These are phyloP conservation scores for Cladosporium cucumerinum DNA, from an alignment of 2,329 filamentous ascomycete genomes.

Conservation along the genomic window DNA sequence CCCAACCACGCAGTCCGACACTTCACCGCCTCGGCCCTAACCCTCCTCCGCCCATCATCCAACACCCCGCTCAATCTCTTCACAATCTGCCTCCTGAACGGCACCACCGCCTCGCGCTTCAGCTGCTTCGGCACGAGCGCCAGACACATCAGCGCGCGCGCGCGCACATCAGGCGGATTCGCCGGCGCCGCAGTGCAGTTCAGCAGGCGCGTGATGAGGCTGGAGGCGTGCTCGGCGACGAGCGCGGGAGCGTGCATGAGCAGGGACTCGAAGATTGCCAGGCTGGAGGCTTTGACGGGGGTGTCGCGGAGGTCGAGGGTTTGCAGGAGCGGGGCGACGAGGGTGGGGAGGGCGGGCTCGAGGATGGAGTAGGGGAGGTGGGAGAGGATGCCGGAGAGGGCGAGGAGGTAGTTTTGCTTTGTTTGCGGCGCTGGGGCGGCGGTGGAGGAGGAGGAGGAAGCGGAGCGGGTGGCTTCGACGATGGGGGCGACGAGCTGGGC, in stretches of 20 bases:
- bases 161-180: conserved; percentile 44
- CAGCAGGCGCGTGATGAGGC: conserved; percentile 55
- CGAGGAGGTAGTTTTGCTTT: conserved; percentile 62
- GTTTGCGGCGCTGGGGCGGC: conserved; percentile 28
- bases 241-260: conserved; percentile 55
- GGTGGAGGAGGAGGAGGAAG: conserved; percentile 26
- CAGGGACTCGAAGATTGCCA: conserved; percentile 57
- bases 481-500: conserved; percentile 57
- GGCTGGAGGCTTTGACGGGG: conserved; percentile 54
- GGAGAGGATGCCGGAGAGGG: conserved; percentile 59
- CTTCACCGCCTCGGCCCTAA: conserved; percentile 60
- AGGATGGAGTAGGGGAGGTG: conserved; percentile 59
- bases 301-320: conserved; percentile 55
- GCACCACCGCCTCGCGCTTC: conserved; percentile 51
- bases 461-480: conserved; percentile 49
- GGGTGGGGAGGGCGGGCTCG: conserved; percentile 54
- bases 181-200: conserved; percentile 36
- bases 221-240: conserved; percentile 55
- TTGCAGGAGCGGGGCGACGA: conserved; percentile 61
- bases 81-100: conserved; percentile 56
- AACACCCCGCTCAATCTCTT: conserved; percentile 53
- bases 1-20: conserved; percentile 60
- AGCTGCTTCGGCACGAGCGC: conserved; percentile 47
- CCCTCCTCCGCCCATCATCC: conserved; percentile 62
- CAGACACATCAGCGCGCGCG: conserved; percentile 48